A percentile compares a stretch with the other conserved stretches of the same genome.
Evolutionary conservation across 2,329 filamentous ascomycete species (phyloP).

Genomic region (Scorias spongiosa): DNA sequence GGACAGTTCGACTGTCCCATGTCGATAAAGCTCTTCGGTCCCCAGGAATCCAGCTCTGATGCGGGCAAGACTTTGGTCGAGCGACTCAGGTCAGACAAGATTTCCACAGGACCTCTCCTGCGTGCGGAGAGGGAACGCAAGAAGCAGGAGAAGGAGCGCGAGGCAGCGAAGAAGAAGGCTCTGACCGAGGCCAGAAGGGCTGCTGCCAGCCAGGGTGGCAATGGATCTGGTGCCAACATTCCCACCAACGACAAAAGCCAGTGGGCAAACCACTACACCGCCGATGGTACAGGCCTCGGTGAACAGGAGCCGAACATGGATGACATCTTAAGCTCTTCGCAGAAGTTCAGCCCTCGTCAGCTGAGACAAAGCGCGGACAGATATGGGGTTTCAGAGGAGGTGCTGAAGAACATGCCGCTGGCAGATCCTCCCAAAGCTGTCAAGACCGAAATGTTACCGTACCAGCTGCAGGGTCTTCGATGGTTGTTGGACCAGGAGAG

Average conservation of each 20-base stretch:
- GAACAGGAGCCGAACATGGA: constrained; percentile 35
- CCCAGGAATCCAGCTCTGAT: constrained; percentile 17
- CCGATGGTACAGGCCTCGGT: neutral
- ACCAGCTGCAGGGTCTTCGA: constrained; percentile 64
- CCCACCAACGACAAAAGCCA: constrained; percentile 2
- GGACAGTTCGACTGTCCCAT: constrained; percentile 58
- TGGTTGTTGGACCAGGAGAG: constrained; percentile 71
- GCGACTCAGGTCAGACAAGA: constrained; percentile 47
- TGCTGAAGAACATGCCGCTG: constrained; percentile 56
- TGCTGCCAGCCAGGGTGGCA: constrained; percentile 6
- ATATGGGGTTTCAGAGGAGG: constrained; percentile 55
- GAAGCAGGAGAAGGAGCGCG: constrained; percentile 15
- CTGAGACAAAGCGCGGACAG: constrained; percentile 51
- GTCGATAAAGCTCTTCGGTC: constrained; percentile 53
- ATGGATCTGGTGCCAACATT: constrained; percentile 5
- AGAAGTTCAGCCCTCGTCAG: constrained; percentile 51
- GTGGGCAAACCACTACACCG: constrained; percentile 8
- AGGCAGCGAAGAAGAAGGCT: constrained; percentile 7
- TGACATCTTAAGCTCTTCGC: constrained; percentile 49
- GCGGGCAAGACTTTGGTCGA: constrained; percentile 39
- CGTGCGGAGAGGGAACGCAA: constrained; percentile 23
- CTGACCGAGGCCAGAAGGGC: constrained; percentile 14
- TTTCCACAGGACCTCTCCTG: constrained; percentile 38
- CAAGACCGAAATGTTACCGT: constrained; percentile 55
- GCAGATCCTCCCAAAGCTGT: constrained; percentile 53